phyloP scores from a whole-genome alignment of 495 filamentous ascomycete species.

The Tuber borchii region DNA sequence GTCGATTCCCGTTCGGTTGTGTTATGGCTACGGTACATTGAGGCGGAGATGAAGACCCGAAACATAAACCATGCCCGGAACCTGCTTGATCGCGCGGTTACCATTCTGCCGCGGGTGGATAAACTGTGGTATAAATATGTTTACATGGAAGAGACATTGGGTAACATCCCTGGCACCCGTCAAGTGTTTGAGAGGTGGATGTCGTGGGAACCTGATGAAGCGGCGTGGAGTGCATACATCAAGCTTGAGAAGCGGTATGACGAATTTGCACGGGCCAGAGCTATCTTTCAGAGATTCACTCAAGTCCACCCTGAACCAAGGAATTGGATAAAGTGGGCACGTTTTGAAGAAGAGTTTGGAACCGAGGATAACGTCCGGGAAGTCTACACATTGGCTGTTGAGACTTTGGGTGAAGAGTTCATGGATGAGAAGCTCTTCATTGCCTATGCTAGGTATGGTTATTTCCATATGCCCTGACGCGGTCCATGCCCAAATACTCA shows the following conservation, averaged over 20 bases:
- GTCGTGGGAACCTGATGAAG: constrained; percentile 94
- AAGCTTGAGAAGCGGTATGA: constrained; percentile 92
- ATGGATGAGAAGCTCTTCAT: constrained; percentile 95
- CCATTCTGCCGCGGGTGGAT: constrained; percentile 80
- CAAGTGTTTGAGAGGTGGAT: constrained; percentile 98
- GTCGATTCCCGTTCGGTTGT: constrained; percentile 79
- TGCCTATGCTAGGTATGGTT: constrained; percentile 62
- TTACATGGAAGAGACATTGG: constrained; percentile 95
- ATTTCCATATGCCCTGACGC: not conserved
- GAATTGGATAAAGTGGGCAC: constrained; percentile 98
- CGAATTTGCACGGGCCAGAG: constrained; percentile 76
- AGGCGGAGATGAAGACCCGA: constrained; percentile 90
- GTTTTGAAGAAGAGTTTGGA: constrained; percentile 92
- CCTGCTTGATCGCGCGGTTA: constrained; percentile 87
- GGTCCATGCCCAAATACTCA: not conserved
- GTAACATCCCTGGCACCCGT: constrained; percentile 83
- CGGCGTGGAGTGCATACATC: constrained; percentile 91
- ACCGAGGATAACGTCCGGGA: constrained; percentile 86
- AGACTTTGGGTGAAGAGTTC: constrained; percentile 87
- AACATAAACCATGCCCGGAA: constrained; percentile 98
- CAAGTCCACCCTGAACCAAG: constrained; percentile 88
- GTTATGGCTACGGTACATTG: constrained; percentile 78
- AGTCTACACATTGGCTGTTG: constrained; percentile 82
- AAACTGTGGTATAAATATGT: constrained; percentile 99
- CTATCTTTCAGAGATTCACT: constrained; percentile 84